phyloP scores from a whole-genome alignment of 23 red algal genomes.

The Gracilariopsis chorda region DNA sequence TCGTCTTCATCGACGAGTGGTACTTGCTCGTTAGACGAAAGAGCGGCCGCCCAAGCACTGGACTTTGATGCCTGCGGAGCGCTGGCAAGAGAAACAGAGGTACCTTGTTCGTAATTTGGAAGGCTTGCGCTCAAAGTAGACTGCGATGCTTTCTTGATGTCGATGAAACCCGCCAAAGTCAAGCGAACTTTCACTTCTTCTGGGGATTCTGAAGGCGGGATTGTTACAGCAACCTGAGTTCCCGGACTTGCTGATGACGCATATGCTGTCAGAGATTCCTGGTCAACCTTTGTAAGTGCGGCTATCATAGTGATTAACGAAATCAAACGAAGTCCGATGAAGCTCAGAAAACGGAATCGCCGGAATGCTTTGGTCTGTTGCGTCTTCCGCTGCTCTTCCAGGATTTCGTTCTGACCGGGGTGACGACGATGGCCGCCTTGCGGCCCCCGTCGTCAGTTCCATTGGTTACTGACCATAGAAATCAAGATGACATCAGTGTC shows the following conservation, averaged over 20 bases:
- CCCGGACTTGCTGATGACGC: slow-evolving; percentile 16
- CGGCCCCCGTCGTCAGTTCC: too few species aligned
- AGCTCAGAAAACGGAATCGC: too few species aligned
- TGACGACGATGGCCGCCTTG: too few species aligned
- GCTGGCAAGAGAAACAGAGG: not conserved
- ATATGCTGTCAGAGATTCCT: not conserved
- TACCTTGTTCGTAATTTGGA: not conserved
- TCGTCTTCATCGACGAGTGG: slow-evolving; percentile 34
- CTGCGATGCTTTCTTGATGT: not conserved
- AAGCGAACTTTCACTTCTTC: not conserved
- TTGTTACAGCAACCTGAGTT: not conserved
- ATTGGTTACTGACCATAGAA: too few species aligned
- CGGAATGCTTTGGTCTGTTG: too few species aligned
- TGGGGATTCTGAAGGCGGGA: not conserved
- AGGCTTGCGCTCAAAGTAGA: slow-evolving; percentile 9
- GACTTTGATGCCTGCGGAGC: not conserved
- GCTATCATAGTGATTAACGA: too few species aligned
- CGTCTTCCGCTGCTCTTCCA: too few species aligned
- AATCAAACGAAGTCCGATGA: too few species aligned
- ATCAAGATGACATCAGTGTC: too few species aligned
- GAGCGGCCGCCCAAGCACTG: slow-evolving; percentile 13
- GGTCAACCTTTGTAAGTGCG: not conserved
- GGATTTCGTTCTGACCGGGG: too few species aligned
- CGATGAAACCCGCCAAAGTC: slow-evolving; percentile 15
- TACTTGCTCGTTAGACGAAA: slow-evolving; percentile 15